These are phyloP conservation scores for Schizosaccharomyces versatilis DNA, from an alignment of 1,139 yeast genomes.

Conservation along the genomic window DNA sequence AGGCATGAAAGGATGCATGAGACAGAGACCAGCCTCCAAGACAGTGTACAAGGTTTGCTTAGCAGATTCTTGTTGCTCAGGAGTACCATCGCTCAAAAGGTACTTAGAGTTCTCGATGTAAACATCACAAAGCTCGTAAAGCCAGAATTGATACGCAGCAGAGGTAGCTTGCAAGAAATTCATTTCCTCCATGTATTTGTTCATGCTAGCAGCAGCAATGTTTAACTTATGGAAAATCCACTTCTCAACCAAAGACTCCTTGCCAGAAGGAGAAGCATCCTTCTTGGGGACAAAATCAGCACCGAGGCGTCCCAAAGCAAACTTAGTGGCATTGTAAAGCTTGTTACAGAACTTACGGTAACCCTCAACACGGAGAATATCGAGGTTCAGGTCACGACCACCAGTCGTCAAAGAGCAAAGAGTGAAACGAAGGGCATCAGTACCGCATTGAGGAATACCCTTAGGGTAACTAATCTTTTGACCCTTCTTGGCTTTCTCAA, in stretches of 20 bases:
- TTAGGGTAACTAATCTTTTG: conserved; percentile 80
- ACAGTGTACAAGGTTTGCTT: conserved; percentile 84
- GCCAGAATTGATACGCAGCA: conserved; percentile 82
- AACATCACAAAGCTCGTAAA: conserved; percentile 82
- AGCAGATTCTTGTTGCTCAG: conserved; percentile 59
- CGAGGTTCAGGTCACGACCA: conserved; percentile 92
- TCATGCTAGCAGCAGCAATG: conserved; percentile 41
- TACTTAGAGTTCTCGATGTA: conserved; percentile 92
- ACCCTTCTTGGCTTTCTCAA: conserved; percentile 70
- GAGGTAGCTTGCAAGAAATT: conserved; percentile 78
- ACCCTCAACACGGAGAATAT: conserved; percentile 91
- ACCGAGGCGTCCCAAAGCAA: conserved; percentile 82
- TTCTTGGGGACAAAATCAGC: conserved; percentile 68
- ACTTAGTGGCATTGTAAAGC: conserved; percentile 95
- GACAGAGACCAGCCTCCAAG: conserved; percentile 70
- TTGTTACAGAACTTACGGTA: conserved; percentile 98
- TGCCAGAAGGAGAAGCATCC: conserved; percentile 37
- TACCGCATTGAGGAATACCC: conserved; percentile 98
- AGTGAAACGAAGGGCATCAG: conserved; percentile 94
- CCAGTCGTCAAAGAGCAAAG: conserved; percentile 96
- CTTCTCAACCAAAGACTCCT: conserved; percentile 79
- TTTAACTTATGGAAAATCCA: conserved; percentile 86
- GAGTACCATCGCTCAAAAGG: conserved; percentile 76
- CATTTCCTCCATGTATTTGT: conserved; percentile 51
- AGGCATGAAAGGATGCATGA: conserved; percentile 98